A percentile compares a stretch with the other conserved stretches of the same genome.
phyloP scores from a whole-genome alignment of 495 filamentous ascomycete species.

The Evernia prunastri region DNA sequence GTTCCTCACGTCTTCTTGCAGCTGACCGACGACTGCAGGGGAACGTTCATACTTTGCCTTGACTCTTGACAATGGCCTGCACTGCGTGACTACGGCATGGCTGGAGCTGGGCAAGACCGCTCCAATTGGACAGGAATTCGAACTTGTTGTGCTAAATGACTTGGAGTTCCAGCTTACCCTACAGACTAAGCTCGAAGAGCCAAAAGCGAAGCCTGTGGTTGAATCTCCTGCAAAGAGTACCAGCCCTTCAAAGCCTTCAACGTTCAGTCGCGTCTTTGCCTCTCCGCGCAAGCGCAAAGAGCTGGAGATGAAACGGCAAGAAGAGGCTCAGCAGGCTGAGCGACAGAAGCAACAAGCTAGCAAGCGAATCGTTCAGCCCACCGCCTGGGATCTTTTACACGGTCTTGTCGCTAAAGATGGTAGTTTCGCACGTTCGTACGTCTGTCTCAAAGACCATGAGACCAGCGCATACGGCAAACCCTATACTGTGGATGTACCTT shows the following conservation, averaged over 20 bases:
- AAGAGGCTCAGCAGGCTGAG: constrained; percentile 61
- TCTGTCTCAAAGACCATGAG: constrained; percentile 89
- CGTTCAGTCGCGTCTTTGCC: constrained; percentile 86
- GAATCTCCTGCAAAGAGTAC: constrained; percentile 51
- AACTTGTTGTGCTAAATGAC: constrained; percentile 92
- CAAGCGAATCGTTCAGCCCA: constrained; percentile 45
- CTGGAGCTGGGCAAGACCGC: constrained; percentile 86
- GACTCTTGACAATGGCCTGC: constrained; percentile 92
- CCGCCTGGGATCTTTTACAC: constrained; percentile 79
- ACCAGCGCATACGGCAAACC: constrained; percentile 75
- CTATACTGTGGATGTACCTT: constrained; percentile 78
- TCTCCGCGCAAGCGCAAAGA: constrained; percentile 94
- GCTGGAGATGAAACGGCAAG: constrained; percentile 70
- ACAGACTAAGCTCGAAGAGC: constrained; percentile 86
- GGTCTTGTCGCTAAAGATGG: constrained; percentile 83
- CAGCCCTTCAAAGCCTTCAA: constrained; percentile 61
- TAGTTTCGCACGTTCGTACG: constrained; percentile 86
- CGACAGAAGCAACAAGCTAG: constrained; percentile 60
- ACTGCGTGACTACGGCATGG: constrained; percentile 96
- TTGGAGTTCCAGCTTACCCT: constrained; percentile 95
- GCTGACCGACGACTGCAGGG: constrained; percentile 46
- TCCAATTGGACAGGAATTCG: constrained; percentile 96
- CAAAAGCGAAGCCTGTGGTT: constrained; percentile 47
- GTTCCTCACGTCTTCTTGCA: neutral
- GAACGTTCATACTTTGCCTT: constrained; percentile 89